Evolutionary conservation across 1,284 basidiomycete genomes (phyloP).

Genomic region (Austroboletus niveus): DNA sequence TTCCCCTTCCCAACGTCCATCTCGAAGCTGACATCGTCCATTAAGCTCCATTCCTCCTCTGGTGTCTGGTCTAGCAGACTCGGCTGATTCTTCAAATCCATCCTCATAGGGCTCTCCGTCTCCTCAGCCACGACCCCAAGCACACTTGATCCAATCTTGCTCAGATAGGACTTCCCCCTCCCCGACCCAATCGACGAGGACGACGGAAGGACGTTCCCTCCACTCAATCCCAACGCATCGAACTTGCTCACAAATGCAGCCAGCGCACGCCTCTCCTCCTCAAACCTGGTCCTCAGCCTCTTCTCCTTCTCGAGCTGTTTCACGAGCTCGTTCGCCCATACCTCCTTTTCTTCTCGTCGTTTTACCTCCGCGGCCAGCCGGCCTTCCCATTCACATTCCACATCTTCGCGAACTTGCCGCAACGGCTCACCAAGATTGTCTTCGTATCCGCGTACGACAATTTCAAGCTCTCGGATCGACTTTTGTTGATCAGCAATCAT

Average conservation of each 20-base stretch:
- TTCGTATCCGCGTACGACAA: slow-evolving; percentile 67
- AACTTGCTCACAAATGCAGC: slow-evolving; percentile 76
- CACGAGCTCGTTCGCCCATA: slow-evolving; percentile 69
- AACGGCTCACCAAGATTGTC: slow-evolving; percentile 69
- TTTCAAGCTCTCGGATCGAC: slow-evolving; percentile 70
- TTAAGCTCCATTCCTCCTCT: slow-evolving; percentile 54
- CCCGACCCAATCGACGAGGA: slow-evolving; percentile 14
- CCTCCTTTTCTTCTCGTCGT: slow-evolving; percentile 63
- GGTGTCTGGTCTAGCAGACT: slow-evolving; percentile 62
- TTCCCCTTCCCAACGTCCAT: slow-evolving; percentile 27
- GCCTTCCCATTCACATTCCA: slow-evolving; percentile 73
- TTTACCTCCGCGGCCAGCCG: slow-evolving; percentile 61
- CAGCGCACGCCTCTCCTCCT: slow-evolving; percentile 72
- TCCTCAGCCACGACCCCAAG: slow-evolving; percentile 26
- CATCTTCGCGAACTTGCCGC: slow-evolving; percentile 72
- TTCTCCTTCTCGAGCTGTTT: slow-evolving; percentile 74
- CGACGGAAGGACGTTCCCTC: slow-evolving; percentile 34
- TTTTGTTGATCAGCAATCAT: slow-evolving; percentile 66
- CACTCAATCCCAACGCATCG: slow-evolving; percentile 59
- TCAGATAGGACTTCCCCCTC: slow-evolving; percentile 45
- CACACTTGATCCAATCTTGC: slow-evolving; percentile 22
- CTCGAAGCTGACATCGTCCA: slow-evolving; percentile 56
- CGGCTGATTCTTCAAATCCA: slow-evolving; percentile 46
- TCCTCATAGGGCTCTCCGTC: slow-evolving; percentile 48
- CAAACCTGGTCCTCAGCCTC: slow-evolving; percentile 60